A percentile compares a stretch with the other conserved stretches of the same genome.
These are phyloP conservation scores for Wakefieldia striispora DNA, from an alignment of 768 basidiomycete genomes.

Conservation along the genomic window DNA sequence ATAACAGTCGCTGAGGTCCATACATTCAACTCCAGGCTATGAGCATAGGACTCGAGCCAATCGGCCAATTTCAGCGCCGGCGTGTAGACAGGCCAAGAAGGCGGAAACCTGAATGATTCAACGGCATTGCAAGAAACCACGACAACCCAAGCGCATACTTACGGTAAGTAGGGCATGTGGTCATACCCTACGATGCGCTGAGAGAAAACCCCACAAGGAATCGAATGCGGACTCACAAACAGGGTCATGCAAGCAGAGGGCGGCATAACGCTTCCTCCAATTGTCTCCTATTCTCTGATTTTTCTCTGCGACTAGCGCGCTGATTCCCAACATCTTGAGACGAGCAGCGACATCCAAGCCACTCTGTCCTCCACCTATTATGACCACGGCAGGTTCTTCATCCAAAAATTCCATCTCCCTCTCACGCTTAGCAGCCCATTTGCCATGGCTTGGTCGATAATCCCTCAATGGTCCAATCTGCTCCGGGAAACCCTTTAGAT, in stretches of 20 bases:
- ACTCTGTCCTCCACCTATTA: conserved; percentile 52
- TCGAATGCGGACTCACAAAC: conserved; percentile 25
- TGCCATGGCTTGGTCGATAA: conserved; percentile 34
- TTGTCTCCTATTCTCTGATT: conserved; percentile 30
- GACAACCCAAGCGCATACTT: conserved; percentile 16
- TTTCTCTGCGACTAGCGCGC: conserved; percentile 24
- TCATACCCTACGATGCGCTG: conserved; percentile 36
- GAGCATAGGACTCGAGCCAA: conserved; percentile 66
- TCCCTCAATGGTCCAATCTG: conserved; percentile 44
- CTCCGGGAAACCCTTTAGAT: conserved; percentile 46
- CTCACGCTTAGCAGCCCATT: conserved; percentile 30
- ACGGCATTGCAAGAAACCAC: neutral
- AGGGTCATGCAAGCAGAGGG: conserved; percentile 32
- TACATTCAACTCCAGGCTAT: conserved; percentile 57
- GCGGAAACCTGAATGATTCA: conserved; percentile 44
- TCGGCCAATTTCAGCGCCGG: conserved; percentile 59
- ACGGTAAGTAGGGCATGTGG: conserved; percentile 57
- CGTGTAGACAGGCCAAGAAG: conserved; percentile 56
- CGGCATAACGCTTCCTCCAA: conserved; percentile 30
- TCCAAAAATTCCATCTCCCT: conserved; percentile 32
- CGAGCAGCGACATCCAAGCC: conserved; percentile 60
- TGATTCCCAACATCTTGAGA: conserved; percentile 34
- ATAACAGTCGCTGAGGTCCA: conserved; percentile 51
- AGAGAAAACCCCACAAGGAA: neutral
- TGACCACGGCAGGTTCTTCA: conserved; percentile 49